phyloP scores from a whole-genome alignment of 345 rosid genomes.

The Orychophragmus violaceus region DNA sequence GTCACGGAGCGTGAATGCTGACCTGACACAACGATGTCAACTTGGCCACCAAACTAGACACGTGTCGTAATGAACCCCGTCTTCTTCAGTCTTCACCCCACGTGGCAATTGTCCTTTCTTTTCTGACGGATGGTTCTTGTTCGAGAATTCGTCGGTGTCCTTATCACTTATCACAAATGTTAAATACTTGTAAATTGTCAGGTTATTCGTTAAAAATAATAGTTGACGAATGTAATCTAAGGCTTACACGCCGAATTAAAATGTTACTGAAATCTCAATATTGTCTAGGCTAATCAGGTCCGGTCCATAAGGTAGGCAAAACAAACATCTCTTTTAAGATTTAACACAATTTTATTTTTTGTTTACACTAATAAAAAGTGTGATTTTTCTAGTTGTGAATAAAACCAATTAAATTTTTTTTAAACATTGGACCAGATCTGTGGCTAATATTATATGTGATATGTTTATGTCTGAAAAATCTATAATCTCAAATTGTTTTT shows the following conservation, averaged over 20 bases:
- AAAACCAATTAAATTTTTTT: no score
- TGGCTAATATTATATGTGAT: background rate
- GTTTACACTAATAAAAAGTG: no score
- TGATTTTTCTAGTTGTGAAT: no score
- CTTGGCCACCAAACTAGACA: background rate
- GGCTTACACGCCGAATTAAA: background rate
- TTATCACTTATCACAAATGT: background rate
- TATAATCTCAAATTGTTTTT: no score
- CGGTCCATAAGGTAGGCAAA: no score
- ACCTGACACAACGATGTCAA: background rate
- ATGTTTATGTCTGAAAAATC: no score
- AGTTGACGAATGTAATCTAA: no score
- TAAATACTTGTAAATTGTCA: background rate
- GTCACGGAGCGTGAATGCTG: slow-evolving; percentile 19
- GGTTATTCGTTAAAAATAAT: background rate
- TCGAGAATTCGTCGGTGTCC: slow-evolving; percentile 20
- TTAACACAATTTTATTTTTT: no score
- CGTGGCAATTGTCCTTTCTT: background rate
- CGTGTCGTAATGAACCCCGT: slow-evolving; percentile 5
- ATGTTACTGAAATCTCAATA: background rate
- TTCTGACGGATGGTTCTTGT: background rate
- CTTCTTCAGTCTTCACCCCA: background rate
- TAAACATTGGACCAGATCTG: no score
- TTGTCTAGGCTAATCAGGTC: no score
- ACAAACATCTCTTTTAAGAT: no score